Base-by-base conservation (phyloP, 768 basidiomycete genomes). In the Collybia sordida region DNA sequence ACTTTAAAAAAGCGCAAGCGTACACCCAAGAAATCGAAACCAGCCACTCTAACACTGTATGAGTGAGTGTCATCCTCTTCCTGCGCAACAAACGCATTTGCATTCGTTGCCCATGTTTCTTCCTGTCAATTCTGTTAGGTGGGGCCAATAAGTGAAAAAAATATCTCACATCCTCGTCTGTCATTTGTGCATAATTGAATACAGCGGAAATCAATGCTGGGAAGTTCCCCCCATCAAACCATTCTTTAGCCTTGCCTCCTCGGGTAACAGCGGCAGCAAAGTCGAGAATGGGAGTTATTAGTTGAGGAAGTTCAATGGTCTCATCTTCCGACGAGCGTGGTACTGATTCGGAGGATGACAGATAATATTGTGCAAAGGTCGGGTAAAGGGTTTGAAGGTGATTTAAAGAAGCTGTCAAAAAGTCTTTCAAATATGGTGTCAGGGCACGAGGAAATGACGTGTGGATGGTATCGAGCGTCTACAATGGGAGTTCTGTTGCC, bases 11-110 rank as follows among this genome's bases (percentile, higher is more conserved):
- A 24, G 19, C 34, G 6, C 1, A 2, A 12, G 58, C 63, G 44
- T 64, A 97, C 95, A 25, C 78, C 77, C 44, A 96, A 69, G 28
- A 98, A 68, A 60, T 98, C 96, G 58, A 93, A 86, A 3, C 86
- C 86, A 3, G 91, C 88, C 2, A 91, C 81, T 28, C 97, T 80
- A 27, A 93, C 78, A 47, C 89, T 90, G 62, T 93, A 95, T 1
- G 77, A 63, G 46, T 89, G 83, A 1, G 85, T 85, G 53, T 96
- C 93, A 52, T 98, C 96, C 47, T 97, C 93, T 61, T 98, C 95
- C 62, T 98, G 93, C 21, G 88, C 87, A 24, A 98, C 85, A 60
- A 98, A 98, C 3, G 88, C 83, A 57, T 98, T 98, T 3, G 91
- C 85, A 58, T 97, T 89, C 46, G 77, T 81, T 2, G 83, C 81